Conservation (phyloP, 257 asterid species). For the Schizonepeta tenuifolia region DNA sequence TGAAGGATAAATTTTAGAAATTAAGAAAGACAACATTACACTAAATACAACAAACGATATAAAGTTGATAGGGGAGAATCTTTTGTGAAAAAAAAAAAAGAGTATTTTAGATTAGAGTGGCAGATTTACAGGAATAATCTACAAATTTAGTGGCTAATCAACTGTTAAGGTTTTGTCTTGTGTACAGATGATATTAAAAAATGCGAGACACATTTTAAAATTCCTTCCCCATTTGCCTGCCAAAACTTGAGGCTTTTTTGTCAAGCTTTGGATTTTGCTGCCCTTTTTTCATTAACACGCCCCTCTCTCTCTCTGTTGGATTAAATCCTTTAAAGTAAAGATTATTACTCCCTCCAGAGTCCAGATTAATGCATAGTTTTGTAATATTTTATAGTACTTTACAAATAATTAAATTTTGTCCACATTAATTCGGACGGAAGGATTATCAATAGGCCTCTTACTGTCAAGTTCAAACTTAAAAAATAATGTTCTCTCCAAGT, state of each 20-base stretch:
- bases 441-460: too few species aligned
- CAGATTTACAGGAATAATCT: constrained; percentile 11
- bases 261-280: neutral
- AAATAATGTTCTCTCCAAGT: too few species aligned
- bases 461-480: too few species aligned
- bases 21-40: constrained; percentile 51
- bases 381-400: too few species aligned
- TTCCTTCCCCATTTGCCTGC: constrained; percentile 30
- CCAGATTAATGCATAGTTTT: too few species aligned
- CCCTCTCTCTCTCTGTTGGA: neutral
- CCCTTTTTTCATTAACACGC: constrained; percentile 4
- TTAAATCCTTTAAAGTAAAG: too few species aligned
- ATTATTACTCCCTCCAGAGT: too few species aligned
- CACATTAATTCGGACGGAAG: too few species aligned
- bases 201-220: constrained; percentile 17
- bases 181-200: constrained; percentile 28
- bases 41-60: neutral
- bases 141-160: constrained; percentile 9
- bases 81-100: constrained; percentile 14
- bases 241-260: constrained; percentile 22
- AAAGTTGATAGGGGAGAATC: constrained; percentile 35
- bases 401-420: too few species aligned
- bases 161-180: constrained; percentile 33
- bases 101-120: constrained; percentile 31
- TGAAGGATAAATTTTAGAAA: neutral